Base-by-base conservation (phyloP, 805 yeast genomes). In the Cyberlindnera maclurae region DNA sequence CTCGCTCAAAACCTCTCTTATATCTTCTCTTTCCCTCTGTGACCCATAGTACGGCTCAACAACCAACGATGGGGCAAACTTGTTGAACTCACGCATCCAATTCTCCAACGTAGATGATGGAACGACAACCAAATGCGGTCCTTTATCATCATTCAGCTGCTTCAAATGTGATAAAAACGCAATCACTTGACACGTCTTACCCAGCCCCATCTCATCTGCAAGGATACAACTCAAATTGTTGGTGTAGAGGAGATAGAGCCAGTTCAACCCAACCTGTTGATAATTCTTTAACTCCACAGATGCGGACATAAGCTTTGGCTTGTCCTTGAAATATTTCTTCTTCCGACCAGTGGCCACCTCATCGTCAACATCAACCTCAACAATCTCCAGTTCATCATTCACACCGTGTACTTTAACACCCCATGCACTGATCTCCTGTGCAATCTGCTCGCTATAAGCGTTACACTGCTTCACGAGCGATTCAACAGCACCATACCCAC, bases 141-240 rank as follows among this genome's bases (percentile, higher is more conserved):
- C 94, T 34, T 67, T 58, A 11, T 33, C 37, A 22, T 60, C 62
- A n/a, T 68, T 71, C n/a, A 59, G 57, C 49, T 84, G 81, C 55
- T 86, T 86, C 52, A 93, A 69, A 54, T 82, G 79, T 1, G 97
- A 88, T 55, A 93, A 64, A 56, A 93, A 93, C 7, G 97, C 73
- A 62, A 93, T 90, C 26, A 93, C 96, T 63, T 93, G 97, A 58
- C 95, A 83, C 0, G 98, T 93, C 58, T 93, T 93, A 43, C 99
- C 99, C 35, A 93, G 68, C 5, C 95, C 99, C 99, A 93, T 93
- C 59, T 93, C 99, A 64, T 93, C 99, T 0, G 98, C 99, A 35
- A 93, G 67, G 40, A 93, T 93, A 63, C 98, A 89, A 6, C 96
- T 87, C 40, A 93, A 68, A 13, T 77, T 71, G 54, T 82, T 77